Evolutionary conservation across 1,284 basidiomycete species (phyloP).

Genomic region (Apiotrichum veenhuisii): DNA sequence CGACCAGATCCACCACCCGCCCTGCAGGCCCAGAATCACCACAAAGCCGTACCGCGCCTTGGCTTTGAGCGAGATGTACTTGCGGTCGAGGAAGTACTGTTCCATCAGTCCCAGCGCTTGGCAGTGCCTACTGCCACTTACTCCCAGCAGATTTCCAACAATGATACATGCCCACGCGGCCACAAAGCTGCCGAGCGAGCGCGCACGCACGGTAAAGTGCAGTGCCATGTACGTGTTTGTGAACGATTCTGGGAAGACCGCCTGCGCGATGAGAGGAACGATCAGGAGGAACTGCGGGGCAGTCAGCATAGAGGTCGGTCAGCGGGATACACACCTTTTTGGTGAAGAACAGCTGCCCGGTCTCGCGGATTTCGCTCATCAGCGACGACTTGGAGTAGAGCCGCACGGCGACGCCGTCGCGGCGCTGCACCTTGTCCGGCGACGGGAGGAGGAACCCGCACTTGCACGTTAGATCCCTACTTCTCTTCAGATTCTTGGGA

Average conservation of each 20-base stretch:
- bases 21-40: conserved; percentile 3
- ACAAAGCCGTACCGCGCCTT: conserved; percentile 1
- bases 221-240: conserved; percentile 10
- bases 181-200: conserved; percentile 5
- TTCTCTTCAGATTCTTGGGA: too few relatives aligned
- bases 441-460: conserved; percentile 8
- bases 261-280: conserved; percentile 6
- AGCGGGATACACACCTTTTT: neutral
- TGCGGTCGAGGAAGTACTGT: conserved; percentile 3
- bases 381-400: conserved; percentile 6
- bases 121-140: neutral
- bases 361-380: neutral
- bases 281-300: conserved; percentile 4
- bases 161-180: conserved; percentile 6
- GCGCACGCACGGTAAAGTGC: conserved; percentile 8
- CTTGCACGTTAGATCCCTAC: neutral
- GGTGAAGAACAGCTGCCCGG: conserved; percentile 1
- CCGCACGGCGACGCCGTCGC: neutral
- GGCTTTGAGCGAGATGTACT: neutral
- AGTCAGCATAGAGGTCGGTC: neutral
- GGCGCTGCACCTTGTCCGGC: conserved; percentile 7
- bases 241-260: conserved; percentile 10
- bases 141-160: conserved; percentile 4
- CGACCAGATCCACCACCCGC: conserved; percentile 14
- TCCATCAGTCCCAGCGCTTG: neutral